These are phyloP conservation scores for Psilocybe sp. DNA, from an alignment of 768 basidiomycete species.

Conservation along the genomic window DNA sequence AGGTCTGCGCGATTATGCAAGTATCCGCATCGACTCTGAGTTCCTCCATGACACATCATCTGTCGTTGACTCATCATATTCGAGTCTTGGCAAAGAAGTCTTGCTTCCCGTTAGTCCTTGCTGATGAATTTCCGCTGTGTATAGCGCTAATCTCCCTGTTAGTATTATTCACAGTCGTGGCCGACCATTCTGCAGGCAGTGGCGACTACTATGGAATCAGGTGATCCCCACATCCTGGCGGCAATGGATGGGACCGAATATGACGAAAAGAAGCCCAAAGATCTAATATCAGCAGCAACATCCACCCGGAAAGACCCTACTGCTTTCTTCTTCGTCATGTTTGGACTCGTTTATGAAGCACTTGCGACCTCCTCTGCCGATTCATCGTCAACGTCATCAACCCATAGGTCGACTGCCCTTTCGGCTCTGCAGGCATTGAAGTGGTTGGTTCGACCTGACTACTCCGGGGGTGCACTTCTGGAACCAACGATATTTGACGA, in stretches of 20 bases:
- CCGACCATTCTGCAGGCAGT: slow-evolving; percentile 81
- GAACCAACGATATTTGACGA: slow-evolving; percentile 88
- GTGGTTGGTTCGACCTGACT: slow-evolving; percentile 75
- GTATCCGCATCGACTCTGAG: slow-evolving; percentile 86
- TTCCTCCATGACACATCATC: slow-evolving; percentile 73
- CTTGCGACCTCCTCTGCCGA: slow-evolving; percentile 66
- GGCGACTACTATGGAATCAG: slow-evolving; percentile 70
- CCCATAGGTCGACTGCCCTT: slow-evolving; percentile 46
- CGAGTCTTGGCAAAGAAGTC: slow-evolving; percentile 87
- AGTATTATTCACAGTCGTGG: slow-evolving; percentile 92
- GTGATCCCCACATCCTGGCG: slow-evolving; percentile 64
- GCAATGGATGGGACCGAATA: slow-evolving; percentile 79
- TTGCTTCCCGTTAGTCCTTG: slow-evolving; percentile 70
- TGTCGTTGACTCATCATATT: slow-evolving; percentile 78
- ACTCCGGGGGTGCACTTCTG: slow-evolving; percentile 77
- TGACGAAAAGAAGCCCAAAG: slow-evolving; percentile 17
- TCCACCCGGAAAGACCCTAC: slow-evolving; percentile 65
- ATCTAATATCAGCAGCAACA: slow-evolving; percentile 20
- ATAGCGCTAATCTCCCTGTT: slow-evolving; percentile 5
- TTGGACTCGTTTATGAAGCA: slow-evolving; percentile 93
- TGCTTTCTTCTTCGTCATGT: slow-evolving; percentile 83
- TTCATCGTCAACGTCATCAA: slow-evolving; percentile 37
- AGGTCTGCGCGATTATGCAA: slow-evolving; percentile 88
- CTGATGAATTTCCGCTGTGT: not conserved
- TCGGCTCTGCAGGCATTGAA: slow-evolving; percentile 76